These are phyloP conservation scores for Leccinum arenicola DNA, from an alignment of 768 basidiomycete genomes.

Conservation along the genomic window DNA sequence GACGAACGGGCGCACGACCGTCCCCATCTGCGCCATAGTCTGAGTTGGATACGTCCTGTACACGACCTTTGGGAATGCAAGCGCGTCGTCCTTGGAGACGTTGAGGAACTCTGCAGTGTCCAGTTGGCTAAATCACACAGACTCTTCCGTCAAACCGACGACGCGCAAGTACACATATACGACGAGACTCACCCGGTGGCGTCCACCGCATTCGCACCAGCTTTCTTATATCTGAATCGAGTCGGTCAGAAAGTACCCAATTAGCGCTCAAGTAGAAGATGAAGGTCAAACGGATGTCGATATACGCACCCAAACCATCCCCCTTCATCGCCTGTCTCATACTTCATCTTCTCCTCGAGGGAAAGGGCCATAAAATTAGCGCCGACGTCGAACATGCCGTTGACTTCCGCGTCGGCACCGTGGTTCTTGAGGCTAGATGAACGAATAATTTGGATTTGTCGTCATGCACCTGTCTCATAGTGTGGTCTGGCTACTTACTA, in stretches of 20 bases:
- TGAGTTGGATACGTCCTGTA: not conserved
- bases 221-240: not conserved
- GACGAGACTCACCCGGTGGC: not conserved
- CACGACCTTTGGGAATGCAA: not conserved
- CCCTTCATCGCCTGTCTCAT: not conserved
- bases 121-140: not conserved
- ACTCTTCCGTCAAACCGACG: not conserved
- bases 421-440: not conserved
- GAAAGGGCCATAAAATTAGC: not conserved
- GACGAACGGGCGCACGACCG: not conserved
- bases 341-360: not conserved
- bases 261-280: not conserved
- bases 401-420: not conserved
- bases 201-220: not conserved
- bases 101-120: not conserved
- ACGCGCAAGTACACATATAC: not conserved
- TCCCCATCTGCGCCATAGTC: not conserved
- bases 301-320: not conserved
- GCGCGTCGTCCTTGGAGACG: not conserved
- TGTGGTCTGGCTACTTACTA: not conserved
- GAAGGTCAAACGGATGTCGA: not conserved
- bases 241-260: not conserved
- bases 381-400: not conserved
- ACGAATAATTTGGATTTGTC: not conserved
- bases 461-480: not conserved